A percentile compares a stretch with the other conserved stretches of the same genome.
Conservation (phyloP, 257 asterid genomes). For the Solanum tarapatanum region DNA sequence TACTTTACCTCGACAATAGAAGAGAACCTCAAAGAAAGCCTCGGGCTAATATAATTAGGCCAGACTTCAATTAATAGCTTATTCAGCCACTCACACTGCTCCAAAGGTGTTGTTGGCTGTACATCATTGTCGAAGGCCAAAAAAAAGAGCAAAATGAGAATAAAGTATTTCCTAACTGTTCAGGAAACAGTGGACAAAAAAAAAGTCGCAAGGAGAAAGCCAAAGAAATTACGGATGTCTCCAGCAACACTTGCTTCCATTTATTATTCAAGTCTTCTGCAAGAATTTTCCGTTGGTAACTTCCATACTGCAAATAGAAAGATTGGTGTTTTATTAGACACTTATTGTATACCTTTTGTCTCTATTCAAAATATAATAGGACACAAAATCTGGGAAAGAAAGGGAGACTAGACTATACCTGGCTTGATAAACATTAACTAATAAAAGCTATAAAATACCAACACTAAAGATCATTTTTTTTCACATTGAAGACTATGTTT, state of each 20-base stretch:
- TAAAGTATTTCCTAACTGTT: background rate
- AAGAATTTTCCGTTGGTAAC: conserved; percentile 45
- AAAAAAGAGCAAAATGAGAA: background rate
- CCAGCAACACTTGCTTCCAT: conserved; percentile 74
- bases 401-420: background rate
- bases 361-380: background rate
- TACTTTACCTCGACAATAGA: conserved; percentile 74
- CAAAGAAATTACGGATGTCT: conserved; percentile 40
- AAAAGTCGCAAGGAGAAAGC: background rate
- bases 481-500: background rate
- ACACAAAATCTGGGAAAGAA: background rate
- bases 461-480: background rate
- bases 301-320: conserved; percentile 53
- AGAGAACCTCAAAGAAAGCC: conserved; percentile 76
- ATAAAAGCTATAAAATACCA: background rate
- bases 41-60: conserved; percentile 62
- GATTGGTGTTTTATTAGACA: background rate
- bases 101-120: conserved; percentile 82
- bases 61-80: conserved; percentile 69
- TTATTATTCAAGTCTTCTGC: conserved; percentile 80
- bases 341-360: background rate
- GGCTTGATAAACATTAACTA: background rate
- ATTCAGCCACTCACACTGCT: conserved; percentile 98
- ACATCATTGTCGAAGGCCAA: background rate
- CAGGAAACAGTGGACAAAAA: background rate